These are phyloP conservation scores for Diaporthe longicolla DNA, from an alignment of 2,329 filamentous ascomycete species.

Conservation along the genomic window DNA sequence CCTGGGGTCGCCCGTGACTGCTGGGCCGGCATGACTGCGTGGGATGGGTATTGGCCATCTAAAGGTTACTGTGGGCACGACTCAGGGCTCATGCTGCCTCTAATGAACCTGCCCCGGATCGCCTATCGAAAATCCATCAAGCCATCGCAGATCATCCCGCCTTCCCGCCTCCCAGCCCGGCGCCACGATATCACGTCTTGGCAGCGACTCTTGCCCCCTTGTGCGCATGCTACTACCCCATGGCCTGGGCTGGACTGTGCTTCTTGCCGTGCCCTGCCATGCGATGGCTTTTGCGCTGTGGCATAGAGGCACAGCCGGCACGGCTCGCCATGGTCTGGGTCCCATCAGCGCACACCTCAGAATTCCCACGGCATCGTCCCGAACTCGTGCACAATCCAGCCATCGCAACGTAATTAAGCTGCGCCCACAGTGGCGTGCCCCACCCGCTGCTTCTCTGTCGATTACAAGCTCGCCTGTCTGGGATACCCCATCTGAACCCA, in stretches of 20 bases:
- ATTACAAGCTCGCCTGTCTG: slow-evolving; percentile 36
- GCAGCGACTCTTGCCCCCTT: background rate
- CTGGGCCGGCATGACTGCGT: slow-evolving; percentile 3
- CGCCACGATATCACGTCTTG: slow-evolving; percentile 34
- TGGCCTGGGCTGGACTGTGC: slow-evolving; percentile 2
- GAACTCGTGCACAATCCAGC: background rate
- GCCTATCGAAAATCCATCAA: slow-evolving; percentile 34
- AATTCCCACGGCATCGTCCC: slow-evolving; percentile 25
- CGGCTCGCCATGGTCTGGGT: background rate
- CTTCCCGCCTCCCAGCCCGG: slow-evolving; percentile 24
- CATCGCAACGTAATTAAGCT: slow-evolving; percentile 30
- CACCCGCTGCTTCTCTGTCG: slow-evolving; percentile 18
- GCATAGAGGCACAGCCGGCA: slow-evolving; percentile 18
- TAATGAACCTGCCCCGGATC: slow-evolving; percentile 16
- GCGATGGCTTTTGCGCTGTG: background rate
- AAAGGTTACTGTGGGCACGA: slow-evolving; percentile 18
- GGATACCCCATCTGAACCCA: slow-evolving; percentile 31
- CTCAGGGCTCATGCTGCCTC: background rate
- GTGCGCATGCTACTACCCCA: background rate
- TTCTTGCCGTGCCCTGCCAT: background rate
- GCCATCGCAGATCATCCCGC: slow-evolving; percentile 35
- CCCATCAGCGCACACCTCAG: slow-evolving; percentile 21
- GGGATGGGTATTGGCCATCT: slow-evolving; percentile 1
- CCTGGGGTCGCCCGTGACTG: background rate
- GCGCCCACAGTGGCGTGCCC: slow-evolving; percentile 28